phyloP scores from a whole-genome alignment of 1,284 basidiomycete genomes.

The Schizophyllum commune region DNA sequence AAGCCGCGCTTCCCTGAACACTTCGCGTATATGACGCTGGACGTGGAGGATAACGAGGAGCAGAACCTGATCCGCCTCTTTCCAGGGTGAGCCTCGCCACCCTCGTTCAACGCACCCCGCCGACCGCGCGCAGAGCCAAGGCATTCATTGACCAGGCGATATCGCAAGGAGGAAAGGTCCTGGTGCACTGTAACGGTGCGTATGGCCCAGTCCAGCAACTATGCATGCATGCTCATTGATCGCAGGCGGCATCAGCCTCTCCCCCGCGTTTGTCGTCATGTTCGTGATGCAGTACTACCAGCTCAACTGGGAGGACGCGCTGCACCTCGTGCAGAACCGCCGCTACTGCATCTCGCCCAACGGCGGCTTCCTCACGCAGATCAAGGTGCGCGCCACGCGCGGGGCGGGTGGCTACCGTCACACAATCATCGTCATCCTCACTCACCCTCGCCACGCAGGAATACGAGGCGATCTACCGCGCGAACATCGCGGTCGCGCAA shows the following conservation, averaged over 20 bases:
- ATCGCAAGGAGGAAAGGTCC: slow-evolving; percentile 59
- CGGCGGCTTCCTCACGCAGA: slow-evolving; percentile 79
- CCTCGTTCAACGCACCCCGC: slow-evolving; percentile 3
- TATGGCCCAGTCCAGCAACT: slow-evolving; percentile 3
- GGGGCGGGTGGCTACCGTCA: neutral
- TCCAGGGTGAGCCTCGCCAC: slow-evolving; percentile 46
- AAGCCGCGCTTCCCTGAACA: slow-evolving; percentile 76
- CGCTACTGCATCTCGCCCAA: slow-evolving; percentile 89
- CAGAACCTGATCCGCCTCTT: slow-evolving; percentile 85
- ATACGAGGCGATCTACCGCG: slow-evolving; percentile 85
- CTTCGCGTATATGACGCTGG: slow-evolving; percentile 75
- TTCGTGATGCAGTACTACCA: slow-evolving; percentile 83
- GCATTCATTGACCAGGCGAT: slow-evolving; percentile 76
- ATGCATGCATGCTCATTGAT: neutral
- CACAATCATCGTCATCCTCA: neutral
- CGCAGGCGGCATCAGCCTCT: slow-evolving; percentile 79
- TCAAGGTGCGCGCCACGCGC: slow-evolving; percentile 51
- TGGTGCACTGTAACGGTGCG: slow-evolving; percentile 87
- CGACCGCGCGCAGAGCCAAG: slow-evolving; percentile 47
- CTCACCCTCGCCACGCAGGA: slow-evolving; percentile 40
- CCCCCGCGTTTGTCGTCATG: slow-evolving; percentile 86
- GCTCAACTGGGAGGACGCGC: slow-evolving; percentile 76
- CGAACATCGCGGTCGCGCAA: slow-evolving; percentile 53
- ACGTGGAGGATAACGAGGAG: slow-evolving; percentile 87
- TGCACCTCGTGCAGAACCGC: slow-evolving; percentile 81